phyloP scores from a whole-genome alignment of 768 basidiomycete genomes.

The Lentinus brumalis region DNA sequence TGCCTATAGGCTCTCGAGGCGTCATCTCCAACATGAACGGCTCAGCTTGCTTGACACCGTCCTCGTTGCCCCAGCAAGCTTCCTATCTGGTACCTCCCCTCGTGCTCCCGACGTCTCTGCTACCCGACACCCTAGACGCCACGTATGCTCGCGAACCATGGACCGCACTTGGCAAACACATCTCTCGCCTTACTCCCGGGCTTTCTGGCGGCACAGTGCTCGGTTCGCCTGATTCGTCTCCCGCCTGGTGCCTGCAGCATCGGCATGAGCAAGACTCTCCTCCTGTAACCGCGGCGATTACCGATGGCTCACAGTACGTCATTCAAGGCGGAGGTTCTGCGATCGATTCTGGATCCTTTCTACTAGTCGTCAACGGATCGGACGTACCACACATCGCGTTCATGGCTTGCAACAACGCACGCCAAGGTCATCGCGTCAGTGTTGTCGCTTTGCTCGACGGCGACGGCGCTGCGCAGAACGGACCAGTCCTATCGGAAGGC shows the following conservation, averaged over 20 bases:
- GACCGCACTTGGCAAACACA: conserved; percentile 30
- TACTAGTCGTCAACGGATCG: conserved; percentile 37
- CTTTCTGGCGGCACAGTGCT: conserved; percentile 42
- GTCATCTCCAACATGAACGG: conserved; percentile 20
- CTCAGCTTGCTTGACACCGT: conserved; percentile 28
- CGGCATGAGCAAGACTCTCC: neutral
- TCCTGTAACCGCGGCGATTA: no score
- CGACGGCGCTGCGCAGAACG: neutral
- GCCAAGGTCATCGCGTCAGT: conserved; percentile 32
- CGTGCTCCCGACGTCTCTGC: conserved; percentile 40
- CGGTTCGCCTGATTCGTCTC: conserved; percentile 4
- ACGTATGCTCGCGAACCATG: conserved; percentile 26
- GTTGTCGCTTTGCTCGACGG: conserved; percentile 34
- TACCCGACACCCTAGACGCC: conserved; percentile 21
- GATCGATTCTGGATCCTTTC: conserved; percentile 31
- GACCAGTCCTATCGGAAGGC: neutral
- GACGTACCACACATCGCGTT: conserved; percentile 38
- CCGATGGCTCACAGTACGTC: neutral
- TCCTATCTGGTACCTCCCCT: conserved; percentile 65
- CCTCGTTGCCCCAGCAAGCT: conserved; percentile 39
- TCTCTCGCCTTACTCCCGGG: conserved; percentile 31
- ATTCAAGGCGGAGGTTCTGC: neutral
- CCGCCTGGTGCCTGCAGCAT: neutral
- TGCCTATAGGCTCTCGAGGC: conserved; percentile 43
- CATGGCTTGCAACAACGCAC: conserved; percentile 39